Base-by-base conservation (phyloP, 2,329 filamentous ascomycete species). In the Clathrospora elynae region DNA sequence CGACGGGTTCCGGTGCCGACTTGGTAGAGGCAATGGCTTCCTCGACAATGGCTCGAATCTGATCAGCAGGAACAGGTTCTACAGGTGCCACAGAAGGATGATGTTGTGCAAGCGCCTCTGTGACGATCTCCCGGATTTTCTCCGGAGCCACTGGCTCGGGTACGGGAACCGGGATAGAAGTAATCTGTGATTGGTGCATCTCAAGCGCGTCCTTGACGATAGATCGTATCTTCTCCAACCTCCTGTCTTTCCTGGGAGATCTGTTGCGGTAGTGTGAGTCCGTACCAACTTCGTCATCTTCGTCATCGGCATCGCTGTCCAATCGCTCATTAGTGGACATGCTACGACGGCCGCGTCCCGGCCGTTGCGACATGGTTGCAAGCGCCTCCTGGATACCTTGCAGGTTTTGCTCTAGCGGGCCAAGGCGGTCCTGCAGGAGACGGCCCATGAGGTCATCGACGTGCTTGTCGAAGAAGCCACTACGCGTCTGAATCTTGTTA, bases 251-350 rank as follows among this genome's bases (percentile, higher is more conserved):
- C 43, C 82, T 81, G 12, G 90, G 89, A 56, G 91, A 96, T 56
- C 85, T 78, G 5, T 87, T 87, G 36, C 88, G 84, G 41, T 64
- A 83, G 78, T 50, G 78, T 73, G 46, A 57, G 64, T 69, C 42
- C 11, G 60, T 85, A 60, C 73, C 74, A 28, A 76, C 72, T 25
- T 80, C 88, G 14, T 96, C 90, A 54, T 95, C 91, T 64, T 96
- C 90, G 50, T 96, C 91, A 66, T 97, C 92, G 8, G 93, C 92
- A 71, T 97, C 93, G 65, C 92, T 96, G 46, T 95, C 84, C 33
- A 82, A 78, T 3, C 76, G 73, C 19, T 90, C 87, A 25, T 64
- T 68, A n/a, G 77, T 82, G 32, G 87, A 91, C 26, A 82, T 71
- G 66, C 85, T 89, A 55, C 84, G 82, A 53, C 81, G 77, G 41